Evolutionary conservation across 768 basidiomycete species (phyloP), one percentile per base, ranked within the genome.

Genomic region (Rhodotorula taiwanensis): DNA sequence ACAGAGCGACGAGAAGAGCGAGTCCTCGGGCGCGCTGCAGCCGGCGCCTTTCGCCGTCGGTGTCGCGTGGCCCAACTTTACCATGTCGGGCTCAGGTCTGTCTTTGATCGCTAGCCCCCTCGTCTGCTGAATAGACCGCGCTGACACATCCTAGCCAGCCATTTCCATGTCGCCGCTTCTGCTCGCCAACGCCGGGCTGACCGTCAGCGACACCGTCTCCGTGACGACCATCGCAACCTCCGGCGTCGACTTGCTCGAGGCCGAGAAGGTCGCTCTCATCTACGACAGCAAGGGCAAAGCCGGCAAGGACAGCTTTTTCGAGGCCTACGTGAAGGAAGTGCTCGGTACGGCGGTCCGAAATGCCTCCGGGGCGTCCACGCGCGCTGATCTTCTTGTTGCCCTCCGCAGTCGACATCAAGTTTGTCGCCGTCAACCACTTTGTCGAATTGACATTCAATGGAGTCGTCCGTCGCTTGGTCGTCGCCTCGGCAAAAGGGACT

Each of bases 361-460:
- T n/a, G n/a, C n/a, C n/a, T n/a, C n/a, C n/a, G n/a, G n/a, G n/a
- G n/a, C n/a, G n/a, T n/a, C n/a, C n/a, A n/a, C n/a, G 9, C n/a
- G 25, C 34, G n/a, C 53, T 44, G 47, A 59, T 48, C 39, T 7
- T n/a, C n/a, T n/a, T n/a, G n/a, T 36, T 11, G 10, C 23, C 2
- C 15, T 21, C 2, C 21, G 0, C 49, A 71, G 70, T 56, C 47
- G 70, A 71, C 47, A 51, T 71, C 44, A 66, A 64, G 44, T 71
- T 51, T 52, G 52, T 69, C 33, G 60, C 65, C 3, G 16, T 54
- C 20, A 48, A 67, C 16, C 66, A 71, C 42, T 65, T 65, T 13
- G 25, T 71, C 55, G 70, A 68, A 49, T 18, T 69, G 9, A 58
- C 52, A 18, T 71, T 60, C 56, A 61, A 66, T 42, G 66, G 70